Percentiles rank a stretch among this genome's conserved stretches.
Conservation (phyloP, 371 early-diverging fungal species). For the Saksenaea vasiformis region DNA sequence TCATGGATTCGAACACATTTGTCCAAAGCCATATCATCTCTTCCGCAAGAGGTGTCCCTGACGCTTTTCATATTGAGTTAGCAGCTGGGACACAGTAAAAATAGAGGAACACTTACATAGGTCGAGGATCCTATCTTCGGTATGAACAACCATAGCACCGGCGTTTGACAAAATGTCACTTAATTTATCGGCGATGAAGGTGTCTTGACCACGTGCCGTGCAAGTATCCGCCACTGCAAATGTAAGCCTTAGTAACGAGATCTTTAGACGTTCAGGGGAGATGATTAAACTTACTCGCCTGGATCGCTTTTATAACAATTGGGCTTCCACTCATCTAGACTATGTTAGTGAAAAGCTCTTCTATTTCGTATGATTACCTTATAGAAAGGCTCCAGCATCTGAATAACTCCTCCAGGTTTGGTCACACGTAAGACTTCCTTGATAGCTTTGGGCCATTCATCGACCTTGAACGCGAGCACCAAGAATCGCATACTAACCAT, state of each 20-base stretch:
- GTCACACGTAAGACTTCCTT: conserved; percentile 34
- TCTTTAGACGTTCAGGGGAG: background rate
- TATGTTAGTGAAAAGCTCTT: background rate
- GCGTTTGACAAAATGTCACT: conserved; percentile 10
- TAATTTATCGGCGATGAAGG: conserved; percentile 18
- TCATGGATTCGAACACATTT: conserved; percentile 12
- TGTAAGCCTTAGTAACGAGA: background rate
- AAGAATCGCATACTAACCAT: conserved; percentile 49
- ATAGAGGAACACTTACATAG: conserved; percentile 17
- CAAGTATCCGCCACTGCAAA: background rate
- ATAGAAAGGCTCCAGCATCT: conserved; percentile 34
- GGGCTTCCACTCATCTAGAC: background rate
- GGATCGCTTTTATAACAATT: background rate
- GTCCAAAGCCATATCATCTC: conserved; percentile 24
- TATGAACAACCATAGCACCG: conserved; percentile 17
- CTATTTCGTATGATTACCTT: conserved; percentile 10
- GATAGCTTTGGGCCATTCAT: conserved; percentile 16
- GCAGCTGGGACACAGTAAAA: background rate
- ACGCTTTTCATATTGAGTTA: conserved; percentile 7
- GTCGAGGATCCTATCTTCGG: conserved; percentile 18
- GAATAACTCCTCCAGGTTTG: conserved; percentile 49
- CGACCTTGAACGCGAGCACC: conserved; percentile 16
- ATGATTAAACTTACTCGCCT: background rate
- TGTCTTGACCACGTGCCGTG: conserved; percentile 21
- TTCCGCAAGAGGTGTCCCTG: conserved; percentile 13